Percentiles rank a stretch among this genome's conserved stretches.
These are phyloP conservation scores for Globisporangium radiosum DNA, from an alignment of 352 stramenopile genomes.

Conservation along the genomic window DNA sequence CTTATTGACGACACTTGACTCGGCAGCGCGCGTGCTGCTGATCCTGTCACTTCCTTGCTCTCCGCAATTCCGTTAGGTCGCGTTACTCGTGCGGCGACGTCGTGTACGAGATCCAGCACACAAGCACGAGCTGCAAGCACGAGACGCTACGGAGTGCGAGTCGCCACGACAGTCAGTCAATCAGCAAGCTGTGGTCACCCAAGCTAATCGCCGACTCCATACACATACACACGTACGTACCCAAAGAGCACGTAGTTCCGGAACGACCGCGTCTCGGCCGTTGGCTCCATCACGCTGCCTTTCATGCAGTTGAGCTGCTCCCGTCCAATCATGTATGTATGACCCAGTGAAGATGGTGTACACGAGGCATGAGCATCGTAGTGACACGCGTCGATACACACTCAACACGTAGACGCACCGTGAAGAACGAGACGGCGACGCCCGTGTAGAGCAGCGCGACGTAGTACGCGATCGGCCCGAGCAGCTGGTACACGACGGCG, in stretches of 20 bases:
- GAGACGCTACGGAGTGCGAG: slow-evolving; percentile 40
- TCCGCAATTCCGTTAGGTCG: too few species aligned
- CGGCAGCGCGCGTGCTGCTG: too few species aligned
- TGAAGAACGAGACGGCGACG: slow-evolving; percentile 92
- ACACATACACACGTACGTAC: slow-evolving; percentile 21
- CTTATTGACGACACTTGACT: background rate
- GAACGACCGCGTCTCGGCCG: slow-evolving; percentile 64
- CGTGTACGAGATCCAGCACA: slow-evolving; percentile 85
- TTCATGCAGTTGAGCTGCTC: slow-evolving; percentile 85
- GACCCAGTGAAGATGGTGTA: too few species aligned
- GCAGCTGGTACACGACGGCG: slow-evolving; percentile 84
- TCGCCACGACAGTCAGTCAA: background rate
- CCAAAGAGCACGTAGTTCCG: slow-evolving; percentile 85
- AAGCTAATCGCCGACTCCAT: too few species aligned
- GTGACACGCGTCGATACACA: too few species aligned
- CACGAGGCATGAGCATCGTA: too few species aligned
- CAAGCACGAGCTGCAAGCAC: slow-evolving; percentile 73
- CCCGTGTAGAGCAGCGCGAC: slow-evolving; percentile 91
- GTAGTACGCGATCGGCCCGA: slow-evolving; percentile 89
- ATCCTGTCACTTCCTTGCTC: too few species aligned
- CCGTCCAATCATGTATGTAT: background rate
- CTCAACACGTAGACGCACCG: slow-evolving; percentile 42
- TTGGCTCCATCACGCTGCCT: slow-evolving; percentile 70
- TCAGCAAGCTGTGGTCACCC: background rate
- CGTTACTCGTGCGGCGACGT: slow-evolving; percentile 54